Conservation (phyloP, 2,329 filamentous ascomycete species). For the Nothomitra cinnamomea region DNA sequence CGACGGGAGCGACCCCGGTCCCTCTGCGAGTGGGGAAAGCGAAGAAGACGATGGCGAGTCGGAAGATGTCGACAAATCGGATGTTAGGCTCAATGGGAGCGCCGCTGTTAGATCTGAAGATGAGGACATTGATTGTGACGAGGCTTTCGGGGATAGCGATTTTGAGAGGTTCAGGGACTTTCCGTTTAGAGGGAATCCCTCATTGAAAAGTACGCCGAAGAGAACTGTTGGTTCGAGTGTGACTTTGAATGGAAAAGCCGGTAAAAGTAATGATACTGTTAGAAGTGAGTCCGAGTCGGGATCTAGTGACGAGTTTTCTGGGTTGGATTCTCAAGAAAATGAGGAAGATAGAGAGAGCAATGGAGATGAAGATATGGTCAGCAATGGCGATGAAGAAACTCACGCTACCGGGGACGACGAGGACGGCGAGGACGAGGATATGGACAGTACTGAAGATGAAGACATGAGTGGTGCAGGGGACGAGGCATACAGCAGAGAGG, state of each 20-base stretch:
- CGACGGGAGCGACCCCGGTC: slow-evolving; percentile 34
- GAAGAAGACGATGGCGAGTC: not conserved
- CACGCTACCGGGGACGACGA: slow-evolving; percentile 12
- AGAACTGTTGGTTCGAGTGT: slow-evolving; percentile 10
- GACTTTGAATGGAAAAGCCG: slow-evolving; percentile 11
- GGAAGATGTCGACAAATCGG: not conserved
- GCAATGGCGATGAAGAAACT: slow-evolving; percentile 21
- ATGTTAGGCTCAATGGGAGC: slow-evolving; percentile 14
- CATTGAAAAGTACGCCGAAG: too few species aligned
- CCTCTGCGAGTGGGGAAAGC: slow-evolving; percentile 11
- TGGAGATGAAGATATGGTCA: slow-evolving; percentile 11
- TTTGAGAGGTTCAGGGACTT: slow-evolving; percentile 11
- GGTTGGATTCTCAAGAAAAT: slow-evolving; percentile 11
- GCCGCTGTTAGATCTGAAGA: slow-evolving; percentile 11
- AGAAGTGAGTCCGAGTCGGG: not conserved
- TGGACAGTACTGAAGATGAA: slow-evolving; percentile 13
- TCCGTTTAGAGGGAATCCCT: too few species aligned
- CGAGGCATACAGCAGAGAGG: slow-evolving; percentile 28
- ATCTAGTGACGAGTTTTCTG: slow-evolving; percentile 13
- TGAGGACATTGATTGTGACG: slow-evolving; percentile 13
- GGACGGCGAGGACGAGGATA: slow-evolving; percentile 12
- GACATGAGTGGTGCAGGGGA: slow-evolving; percentile 5
- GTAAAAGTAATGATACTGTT: slow-evolving; percentile 10
- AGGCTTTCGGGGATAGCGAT: slow-evolving; percentile 15
- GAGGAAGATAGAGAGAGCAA: slow-evolving; percentile 13